Evolutionary conservation across 2,329 filamentous ascomycete species (phyloP), one percentile per base, ranked within the genome.

Genomic region (Sporothrix brasiliensis): DNA sequence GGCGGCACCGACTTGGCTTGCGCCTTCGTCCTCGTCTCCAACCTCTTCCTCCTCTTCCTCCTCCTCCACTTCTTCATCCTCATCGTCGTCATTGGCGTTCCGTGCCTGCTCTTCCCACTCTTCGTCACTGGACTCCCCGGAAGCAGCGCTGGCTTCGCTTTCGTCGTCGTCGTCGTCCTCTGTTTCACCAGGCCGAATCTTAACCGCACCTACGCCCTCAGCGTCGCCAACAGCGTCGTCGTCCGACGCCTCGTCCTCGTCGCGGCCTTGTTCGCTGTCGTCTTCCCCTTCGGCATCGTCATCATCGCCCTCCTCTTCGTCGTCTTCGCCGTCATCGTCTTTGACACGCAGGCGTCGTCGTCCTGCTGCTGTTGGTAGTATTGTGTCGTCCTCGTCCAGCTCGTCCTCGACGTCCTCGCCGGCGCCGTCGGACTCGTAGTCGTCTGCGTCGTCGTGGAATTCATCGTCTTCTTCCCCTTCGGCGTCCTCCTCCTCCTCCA

Each of bases 1-100:
- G 77, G 91, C 89, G 71, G 93, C 94, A 81, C 94, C 97, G 86
- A 95, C 91, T 79, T 91, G 89, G 19, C 83, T 82, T 56, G 83
- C 85, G 2, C 92, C 89, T 78, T 93, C 86, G 69, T 85, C 83
- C 78, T 83, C 86, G 52, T 85, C 84, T 41, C 82, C 82, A 72
- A 84, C 86, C 39, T 85, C 85, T 69, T 89, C 87, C 78, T 86
- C 89, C 52, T 87, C 87, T 70, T 94, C 86, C 69, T 95, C 92
- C 80, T 96, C 92, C 73, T 92, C 90, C 24, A 24, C 24, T 78
- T 93, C 86, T 69, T 89, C 85, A 1, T 82, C 82, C 70, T 84
- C 84, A 14, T 74, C 72, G 78, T 84, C 72, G 1, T 73, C 74
- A 3, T 80, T 83, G 69, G 85, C 83, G 78, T 83, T 86, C 52